Conservation (phyloP, 2,329 filamentous ascomycete species). For the Nigrospora osmanthi region DNA sequence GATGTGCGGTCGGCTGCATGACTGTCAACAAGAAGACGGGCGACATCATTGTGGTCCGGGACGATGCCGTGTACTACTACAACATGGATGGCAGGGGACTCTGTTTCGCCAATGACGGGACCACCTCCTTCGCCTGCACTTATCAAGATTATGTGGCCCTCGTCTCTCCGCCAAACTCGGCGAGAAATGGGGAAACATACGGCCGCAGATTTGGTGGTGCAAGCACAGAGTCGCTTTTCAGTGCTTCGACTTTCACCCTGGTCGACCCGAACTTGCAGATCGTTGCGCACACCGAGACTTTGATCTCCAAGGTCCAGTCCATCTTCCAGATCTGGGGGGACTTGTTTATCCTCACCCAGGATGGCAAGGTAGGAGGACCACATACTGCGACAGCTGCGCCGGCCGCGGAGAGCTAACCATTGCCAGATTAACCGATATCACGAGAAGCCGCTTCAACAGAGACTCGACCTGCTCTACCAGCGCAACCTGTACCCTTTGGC, state of each 20-base stretch:
- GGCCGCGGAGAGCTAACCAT: slow-evolving; percentile 9
- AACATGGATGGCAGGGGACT: slow-evolving; percentile 76
- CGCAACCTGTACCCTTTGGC: slow-evolving; percentile 87
- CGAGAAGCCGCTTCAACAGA: slow-evolving; percentile 83
- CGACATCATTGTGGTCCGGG: slow-evolving; percentile 83
- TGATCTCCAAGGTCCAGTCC: slow-evolving; percentile 71
- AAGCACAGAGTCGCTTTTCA: slow-evolving; percentile 71
- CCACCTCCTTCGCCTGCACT: slow-evolving; percentile 73
- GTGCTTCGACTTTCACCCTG: slow-evolving; percentile 79
- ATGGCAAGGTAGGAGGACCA: slow-evolving; percentile 65
- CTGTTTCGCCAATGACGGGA: slow-evolving; percentile 84
- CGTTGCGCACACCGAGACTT: slow-evolving; percentile 79
- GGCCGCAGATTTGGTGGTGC: slow-evolving; percentile 65
- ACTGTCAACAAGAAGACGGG: slow-evolving; percentile 71
- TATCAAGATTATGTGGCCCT: slow-evolving; percentile 83
- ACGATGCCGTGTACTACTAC: slow-evolving; percentile 95
- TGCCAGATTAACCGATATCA: slow-evolving; percentile 73
- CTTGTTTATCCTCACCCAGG: slow-evolving; percentile 80
- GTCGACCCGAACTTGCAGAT: slow-evolving; percentile 89
- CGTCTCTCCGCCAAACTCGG: slow-evolving; percentile 62
- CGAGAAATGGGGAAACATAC: slow-evolving; percentile 47
- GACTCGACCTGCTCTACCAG: slow-evolving; percentile 88
- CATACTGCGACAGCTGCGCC: background rate
- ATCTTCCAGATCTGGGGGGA: slow-evolving; percentile 87
- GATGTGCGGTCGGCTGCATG: slow-evolving; percentile 94